Conservation (phyloP, 2,329 filamentous ascomycete genomes). For the Colletotrichum kahawae region DNA sequence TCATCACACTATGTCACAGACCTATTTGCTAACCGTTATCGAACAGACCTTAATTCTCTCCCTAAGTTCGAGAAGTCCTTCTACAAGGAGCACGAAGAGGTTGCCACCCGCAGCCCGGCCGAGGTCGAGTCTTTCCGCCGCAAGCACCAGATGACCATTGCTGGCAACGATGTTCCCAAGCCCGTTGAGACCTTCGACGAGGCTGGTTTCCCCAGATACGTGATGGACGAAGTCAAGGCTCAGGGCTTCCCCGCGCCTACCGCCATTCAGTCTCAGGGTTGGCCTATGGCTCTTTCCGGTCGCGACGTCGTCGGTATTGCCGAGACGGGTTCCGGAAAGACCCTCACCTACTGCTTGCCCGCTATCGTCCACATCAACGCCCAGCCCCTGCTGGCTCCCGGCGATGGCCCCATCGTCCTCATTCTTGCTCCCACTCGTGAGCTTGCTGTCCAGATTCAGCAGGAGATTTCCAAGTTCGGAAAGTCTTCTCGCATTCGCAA, state of each 20-base stretch:
- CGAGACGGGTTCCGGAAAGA: conserved; percentile 99
- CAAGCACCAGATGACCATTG: conserved; percentile 82
- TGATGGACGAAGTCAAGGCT: conserved; percentile 98
- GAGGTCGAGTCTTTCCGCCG: conserved; percentile 91
- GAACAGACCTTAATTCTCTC: conserved; percentile 72
- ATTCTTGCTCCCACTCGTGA: conserved; percentile 97
- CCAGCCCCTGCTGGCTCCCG: conserved; percentile 91
- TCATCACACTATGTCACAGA: not conserved
- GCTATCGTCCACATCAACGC: conserved; percentile 99
- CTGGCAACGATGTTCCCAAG: conserved; percentile 83
- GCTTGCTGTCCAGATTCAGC: conserved; percentile 96
- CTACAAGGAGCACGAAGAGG: conserved; percentile 92
- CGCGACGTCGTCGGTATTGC: conserved; percentile 99
- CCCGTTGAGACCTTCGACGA: conserved; percentile 98
- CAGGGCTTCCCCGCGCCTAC: conserved; percentile 95
- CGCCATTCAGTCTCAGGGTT: conserved; percentile 96
- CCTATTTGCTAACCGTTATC: conserved; percentile 27
- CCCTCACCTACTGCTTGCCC: conserved; percentile 95
- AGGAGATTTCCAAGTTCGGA: conserved; percentile 98
- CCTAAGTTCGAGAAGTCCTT: conserved; percentile 99
- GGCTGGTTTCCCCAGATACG: conserved; percentile 94
- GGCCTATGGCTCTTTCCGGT: conserved; percentile 98
- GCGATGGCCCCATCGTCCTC: conserved; percentile 95
- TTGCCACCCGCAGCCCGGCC: conserved; percentile 72
- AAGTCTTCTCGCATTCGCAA: conserved; percentile 98